Conservation (phyloP, 495 filamentous ascomycete genomes). For the Podospora pseudopauciseta region DNA sequence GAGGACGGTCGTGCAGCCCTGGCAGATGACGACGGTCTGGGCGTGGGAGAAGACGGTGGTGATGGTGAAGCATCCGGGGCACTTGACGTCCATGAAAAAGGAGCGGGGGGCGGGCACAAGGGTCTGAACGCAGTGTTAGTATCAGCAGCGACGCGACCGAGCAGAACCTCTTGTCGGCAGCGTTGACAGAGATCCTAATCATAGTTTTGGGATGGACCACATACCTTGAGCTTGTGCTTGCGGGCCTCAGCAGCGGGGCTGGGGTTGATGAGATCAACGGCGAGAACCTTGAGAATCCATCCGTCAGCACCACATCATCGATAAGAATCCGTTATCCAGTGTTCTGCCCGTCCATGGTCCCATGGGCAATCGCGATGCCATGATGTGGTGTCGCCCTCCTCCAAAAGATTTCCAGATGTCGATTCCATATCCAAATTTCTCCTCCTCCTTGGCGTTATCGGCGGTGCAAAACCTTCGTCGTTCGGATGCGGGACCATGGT, state of each 20-base stretch:
- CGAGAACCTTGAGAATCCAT: constrained; percentile 75
- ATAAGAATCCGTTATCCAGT: neutral
- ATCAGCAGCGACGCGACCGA: constrained; percentile 9
- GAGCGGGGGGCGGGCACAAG: constrained; percentile 93
- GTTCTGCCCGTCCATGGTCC: constrained; percentile 2
- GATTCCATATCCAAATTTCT: constrained; percentile 2
- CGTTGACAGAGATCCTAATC: neutral
- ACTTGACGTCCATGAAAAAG: constrained; percentile 99
- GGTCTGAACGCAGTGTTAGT: constrained; percentile 52
- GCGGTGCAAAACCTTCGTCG: constrained; percentile 18
- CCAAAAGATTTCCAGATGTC: neutral
- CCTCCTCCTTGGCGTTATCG: neutral
- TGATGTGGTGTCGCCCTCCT: neutral
- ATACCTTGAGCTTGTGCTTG: constrained; percentile 99
- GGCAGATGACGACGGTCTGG: constrained; percentile 99
- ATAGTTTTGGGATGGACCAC: constrained; percentile 14
- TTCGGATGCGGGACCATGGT: constrained; percentile 12
- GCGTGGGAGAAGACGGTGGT: constrained; percentile 99
- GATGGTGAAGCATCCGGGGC: constrained; percentile 99
- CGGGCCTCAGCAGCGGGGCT: constrained; percentile 89
- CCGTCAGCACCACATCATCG: constrained; percentile 36
- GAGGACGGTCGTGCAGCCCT: constrained; percentile 92
- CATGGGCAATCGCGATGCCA: too few species aligned
- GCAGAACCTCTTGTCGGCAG: constrained; percentile 1
- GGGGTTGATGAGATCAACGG: constrained; percentile 99